A percentile compares a stretch with the other conserved stretches of the same genome.
phyloP scores from a whole-genome alignment of 352 stramenopile genomes.

The Phytophthora europaea region DNA sequence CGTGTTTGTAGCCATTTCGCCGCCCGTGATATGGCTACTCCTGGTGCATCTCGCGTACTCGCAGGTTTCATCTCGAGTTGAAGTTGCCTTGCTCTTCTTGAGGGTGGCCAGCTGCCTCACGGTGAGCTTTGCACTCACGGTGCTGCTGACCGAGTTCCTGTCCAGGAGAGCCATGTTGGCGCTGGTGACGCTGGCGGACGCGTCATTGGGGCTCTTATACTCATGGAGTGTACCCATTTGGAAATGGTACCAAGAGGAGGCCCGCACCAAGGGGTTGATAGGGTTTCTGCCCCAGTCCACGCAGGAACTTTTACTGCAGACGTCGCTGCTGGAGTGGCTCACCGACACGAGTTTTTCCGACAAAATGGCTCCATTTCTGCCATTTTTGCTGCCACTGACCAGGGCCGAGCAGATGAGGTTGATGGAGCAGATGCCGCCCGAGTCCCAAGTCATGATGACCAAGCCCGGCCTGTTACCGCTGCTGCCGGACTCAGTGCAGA shows the following conservation, averaged over 20 bases:
- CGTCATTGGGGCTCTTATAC: constrained; percentile 71
- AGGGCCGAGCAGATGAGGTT: constrained; percentile 73
- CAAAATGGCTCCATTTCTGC: constrained; percentile 73
- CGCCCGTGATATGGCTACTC: constrained; percentile 72
- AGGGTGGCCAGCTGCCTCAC: constrained; percentile 73
- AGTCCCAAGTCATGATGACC: constrained; percentile 78
- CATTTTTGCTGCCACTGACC: constrained; percentile 81
- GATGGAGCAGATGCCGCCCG: constrained; percentile 74
- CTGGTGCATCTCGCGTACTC: constrained; percentile 78
- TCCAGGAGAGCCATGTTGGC: constrained; percentile 80
- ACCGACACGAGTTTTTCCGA: constrained; percentile 82
- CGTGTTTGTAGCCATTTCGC: constrained; percentile 70
- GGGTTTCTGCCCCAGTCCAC: constrained; percentile 65
- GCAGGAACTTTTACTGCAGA: constrained; percentile 75
- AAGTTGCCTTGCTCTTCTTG: constrained; percentile 66
- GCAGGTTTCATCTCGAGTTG: constrained; percentile 50
- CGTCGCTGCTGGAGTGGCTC: constrained; percentile 86
- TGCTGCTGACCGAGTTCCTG: constrained; percentile 83
- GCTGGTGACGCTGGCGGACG: constrained; percentile 72
- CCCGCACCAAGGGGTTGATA: constrained; percentile 63
- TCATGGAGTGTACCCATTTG: constrained; percentile 83
- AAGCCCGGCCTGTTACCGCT: constrained; percentile 74
- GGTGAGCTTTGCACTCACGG: constrained; percentile 73
- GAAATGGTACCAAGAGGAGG: constrained; percentile 81
- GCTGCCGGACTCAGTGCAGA: constrained; percentile 68